These are phyloP conservation scores for Sugiyamaella neomexicana DNA, from an alignment of 1,139 yeast genomes.

Conservation along the genomic window DNA sequence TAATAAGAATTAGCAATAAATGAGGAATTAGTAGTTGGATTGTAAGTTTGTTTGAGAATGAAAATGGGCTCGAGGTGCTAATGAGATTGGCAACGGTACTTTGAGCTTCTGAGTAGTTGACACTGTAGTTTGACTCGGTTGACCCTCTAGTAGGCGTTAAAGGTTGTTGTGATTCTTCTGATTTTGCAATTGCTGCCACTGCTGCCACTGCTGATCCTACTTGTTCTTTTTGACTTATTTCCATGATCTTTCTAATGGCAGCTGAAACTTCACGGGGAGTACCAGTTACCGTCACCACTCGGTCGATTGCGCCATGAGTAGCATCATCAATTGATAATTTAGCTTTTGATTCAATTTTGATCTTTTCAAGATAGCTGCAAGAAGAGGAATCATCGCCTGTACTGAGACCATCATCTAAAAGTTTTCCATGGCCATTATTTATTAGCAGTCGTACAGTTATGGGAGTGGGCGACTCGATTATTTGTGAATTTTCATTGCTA, in stretches of 20 bases:
- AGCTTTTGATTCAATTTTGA: slow-evolving; percentile 16
- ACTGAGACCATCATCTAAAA: neutral
- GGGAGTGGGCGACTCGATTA: neutral
- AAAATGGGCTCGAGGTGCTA: neutral
- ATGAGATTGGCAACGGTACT: no score
- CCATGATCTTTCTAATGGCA: slow-evolving; percentile 34
- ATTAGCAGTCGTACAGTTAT: slow-evolving; percentile 4
- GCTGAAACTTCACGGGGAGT: slow-evolving; percentile 43
- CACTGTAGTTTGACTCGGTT: no score
- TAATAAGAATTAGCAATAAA: slow-evolving; percentile 5
- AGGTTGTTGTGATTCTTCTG: no score
- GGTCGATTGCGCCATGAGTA: slow-evolving; percentile 67
- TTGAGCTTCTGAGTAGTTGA: no score
- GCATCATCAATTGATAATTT: slow-evolving; percentile 10
- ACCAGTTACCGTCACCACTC: slow-evolving; percentile 72
- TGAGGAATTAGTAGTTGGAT: slow-evolving; percentile 6
- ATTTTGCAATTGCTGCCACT: no score
- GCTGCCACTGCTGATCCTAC: neutral
- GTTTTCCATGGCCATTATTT: neutral
- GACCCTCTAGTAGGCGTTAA: no score
- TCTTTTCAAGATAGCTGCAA: neutral
- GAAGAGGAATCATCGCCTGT: no score
- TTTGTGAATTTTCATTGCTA: neutral
- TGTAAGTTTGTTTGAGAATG: neutral
- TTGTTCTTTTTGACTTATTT: neutral